Percentiles rank a stretch among this genome's conserved stretches.
Evolutionary conservation across 331 rosid species (phyloP).

Genomic region (Malus hybrid): DNA sequence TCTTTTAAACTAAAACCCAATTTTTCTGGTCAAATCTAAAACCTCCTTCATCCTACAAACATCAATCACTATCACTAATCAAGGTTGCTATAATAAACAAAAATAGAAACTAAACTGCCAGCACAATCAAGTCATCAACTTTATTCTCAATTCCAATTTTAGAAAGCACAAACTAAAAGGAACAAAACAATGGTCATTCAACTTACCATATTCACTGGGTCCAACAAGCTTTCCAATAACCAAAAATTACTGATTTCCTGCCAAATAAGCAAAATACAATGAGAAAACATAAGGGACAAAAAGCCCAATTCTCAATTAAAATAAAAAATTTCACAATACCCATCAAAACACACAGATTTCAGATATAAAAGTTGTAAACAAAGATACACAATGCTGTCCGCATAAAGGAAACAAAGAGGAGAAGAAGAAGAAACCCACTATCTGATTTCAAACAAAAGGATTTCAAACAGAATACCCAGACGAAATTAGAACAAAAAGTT

Average conservation of each 20-base stretch:
- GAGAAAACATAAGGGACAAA: background rate
- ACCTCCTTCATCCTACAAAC: background rate
- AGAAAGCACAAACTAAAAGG: conserved; percentile 1
- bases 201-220: conserved; percentile 24
- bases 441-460: background rate
- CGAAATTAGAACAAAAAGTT: background rate
- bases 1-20: background rate
- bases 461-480: background rate
- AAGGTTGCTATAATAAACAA: background rate
- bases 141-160: background rate
- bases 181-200: background rate
- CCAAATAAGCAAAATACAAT: conserved; percentile 1
- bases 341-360: background rate
- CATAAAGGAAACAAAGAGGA: background rate
- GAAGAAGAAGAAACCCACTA: background rate
- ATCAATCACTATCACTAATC: background rate
- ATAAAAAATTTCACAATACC: background rate
- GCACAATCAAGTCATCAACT: background rate
- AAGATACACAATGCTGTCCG: background rate
- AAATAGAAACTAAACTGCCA: background rate
- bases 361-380: background rate
- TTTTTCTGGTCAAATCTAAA: background rate
- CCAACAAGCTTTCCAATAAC: background rate
- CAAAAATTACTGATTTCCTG: conserved; percentile 9
- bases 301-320: background rate